Evolutionary conservation across 1,139 yeast genomes (phyloP), one percentile per base, ranked within the genome.

Genomic region (Sugiyamaella neomexicana): DNA sequence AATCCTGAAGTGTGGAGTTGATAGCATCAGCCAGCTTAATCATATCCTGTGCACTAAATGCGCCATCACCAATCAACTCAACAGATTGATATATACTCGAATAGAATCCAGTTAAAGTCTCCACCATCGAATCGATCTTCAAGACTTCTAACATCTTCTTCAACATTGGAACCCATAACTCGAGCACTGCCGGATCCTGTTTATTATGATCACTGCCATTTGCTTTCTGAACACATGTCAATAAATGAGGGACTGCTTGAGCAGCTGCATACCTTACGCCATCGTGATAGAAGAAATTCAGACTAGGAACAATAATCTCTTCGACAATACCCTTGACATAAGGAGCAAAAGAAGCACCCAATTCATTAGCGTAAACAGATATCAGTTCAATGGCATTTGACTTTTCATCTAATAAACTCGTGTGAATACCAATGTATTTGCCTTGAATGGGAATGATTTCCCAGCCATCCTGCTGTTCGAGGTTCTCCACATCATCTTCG

Each of bases 221-320:
- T 5, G 67, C 66, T 46, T 60, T 59, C 40, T 65, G 68, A 6
- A 46, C 40, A 60, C 89, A 83, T 55, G 81, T 75, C 59, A 93
- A 75, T 58, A 91, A 75, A 7, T 90, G 83, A 1, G 97, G 93
- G 64, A 91, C 82, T 2, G 93, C 80, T 58, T 85, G 80, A 3
- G 97, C 91, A 50, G 97, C 91, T 20, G 95, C 82, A 27, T 89
- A 89, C 65, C 99, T 83, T 8, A 93, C 98, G 34, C 95, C 97
- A 69, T 90, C 97, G 69, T 90, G 97, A 66, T 91, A 80, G 68
- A 89, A 90, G 68, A 91, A 95, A 67, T 86, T 93, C 57, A 93
- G 77, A 1, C 96, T 90, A 6, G 98, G 98, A 36, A 90, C 75
- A 20, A 91, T 87, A 61, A 93, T 84, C 40, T 88, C 95, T 52